A percentile compares a stretch with the other conserved stretches of the same genome.
Evolutionary conservation across 495 filamentous ascomycete genomes (phyloP).

Genomic region (Talaromyces liani): DNA sequence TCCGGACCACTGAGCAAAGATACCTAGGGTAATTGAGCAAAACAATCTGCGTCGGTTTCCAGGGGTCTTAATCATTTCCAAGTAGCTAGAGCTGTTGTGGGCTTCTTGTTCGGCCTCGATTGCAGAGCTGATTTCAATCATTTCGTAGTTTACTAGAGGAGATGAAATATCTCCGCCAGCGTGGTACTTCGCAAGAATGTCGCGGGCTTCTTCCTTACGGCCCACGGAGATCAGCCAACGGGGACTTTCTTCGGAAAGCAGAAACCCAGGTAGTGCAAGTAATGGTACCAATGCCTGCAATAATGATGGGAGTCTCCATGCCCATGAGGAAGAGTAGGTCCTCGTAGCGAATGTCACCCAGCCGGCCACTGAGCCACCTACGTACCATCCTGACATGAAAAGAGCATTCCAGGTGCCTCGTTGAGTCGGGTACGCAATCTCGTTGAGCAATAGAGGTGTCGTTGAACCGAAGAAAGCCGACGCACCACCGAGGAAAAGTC

Average conservation of each 20-base stretch:
- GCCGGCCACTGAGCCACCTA: conserved; percentile 41
- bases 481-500: conserved; percentile 51
- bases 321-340: conserved; percentile 30
- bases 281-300: conserved; percentile 44
- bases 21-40: not conserved
- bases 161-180: conserved; percentile 30
- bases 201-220: conserved; percentile 38
- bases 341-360: conserved; percentile 21
- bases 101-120: conserved; percentile 14
- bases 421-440: conserved; percentile 57
- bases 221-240: conserved; percentile 33
- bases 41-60: not conserved
- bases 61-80: not conserved
- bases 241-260: conserved; percentile 27
- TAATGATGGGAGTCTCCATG: conserved; percentile 41
- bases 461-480: conserved; percentile 46
- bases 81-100: conserved; percentile 6
- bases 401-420: conserved; percentile 51
- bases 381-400: conserved; percentile 60
- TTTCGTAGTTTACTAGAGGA: not conserved
- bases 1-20: not conserved
- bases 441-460: conserved; percentile 54
- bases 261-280: conserved; percentile 30
- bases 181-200: conserved; percentile 41
- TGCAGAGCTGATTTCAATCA: not conserved